Percentiles rank a stretch among this genome's conserved stretches.
phyloP scores from a whole-genome alignment of 345 rosid species.

The Euphorbia tirucalli region DNA sequence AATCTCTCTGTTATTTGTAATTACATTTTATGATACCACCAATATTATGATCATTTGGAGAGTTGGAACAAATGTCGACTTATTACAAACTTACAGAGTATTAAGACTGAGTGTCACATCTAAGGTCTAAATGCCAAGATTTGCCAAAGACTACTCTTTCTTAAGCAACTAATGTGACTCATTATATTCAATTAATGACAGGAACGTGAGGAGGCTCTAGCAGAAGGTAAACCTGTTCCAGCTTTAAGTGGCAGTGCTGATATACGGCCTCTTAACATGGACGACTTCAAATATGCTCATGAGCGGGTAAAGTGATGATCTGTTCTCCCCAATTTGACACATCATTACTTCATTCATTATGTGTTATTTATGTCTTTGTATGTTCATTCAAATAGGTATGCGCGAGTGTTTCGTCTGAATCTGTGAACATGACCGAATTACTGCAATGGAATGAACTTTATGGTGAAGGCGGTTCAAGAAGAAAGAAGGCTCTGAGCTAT shows the following conservation, averaged over 20 bases:
- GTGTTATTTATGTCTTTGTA: not conserved
- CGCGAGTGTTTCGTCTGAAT: slow-evolving; percentile 86
- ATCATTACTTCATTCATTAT: too few species aligned
- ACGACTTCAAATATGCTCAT: slow-evolving; percentile 76
- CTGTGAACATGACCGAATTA: slow-evolving; percentile 77
- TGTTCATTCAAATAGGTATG: slow-evolving; percentile 49
- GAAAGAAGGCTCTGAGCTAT: slow-evolving; percentile 73
- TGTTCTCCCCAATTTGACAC: not conserved
- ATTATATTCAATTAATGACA: slow-evolving; percentile 25
- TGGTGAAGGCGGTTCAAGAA: slow-evolving; percentile 90
- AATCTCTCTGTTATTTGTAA: not conserved
- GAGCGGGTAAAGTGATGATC: slow-evolving; percentile 51
- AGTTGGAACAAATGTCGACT: not conserved
- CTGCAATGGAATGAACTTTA: slow-evolving; percentile 82
- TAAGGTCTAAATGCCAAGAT: too few species aligned
- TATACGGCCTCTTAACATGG: slow-evolving; percentile 70
- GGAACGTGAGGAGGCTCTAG: slow-evolving; percentile 71
- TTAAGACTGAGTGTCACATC: not conserved
- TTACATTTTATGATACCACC: not conserved
- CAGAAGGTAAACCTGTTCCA: slow-evolving; percentile 73
- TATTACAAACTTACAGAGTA: too few species aligned
- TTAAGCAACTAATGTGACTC: not conserved
- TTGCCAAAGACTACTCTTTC: not conserved
- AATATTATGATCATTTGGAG: not conserved
- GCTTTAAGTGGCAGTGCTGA: slow-evolving; percentile 65